Base-by-base conservation (phyloP, 2,329 filamentous ascomycete species). In the Epichloe hybrida region DNA sequence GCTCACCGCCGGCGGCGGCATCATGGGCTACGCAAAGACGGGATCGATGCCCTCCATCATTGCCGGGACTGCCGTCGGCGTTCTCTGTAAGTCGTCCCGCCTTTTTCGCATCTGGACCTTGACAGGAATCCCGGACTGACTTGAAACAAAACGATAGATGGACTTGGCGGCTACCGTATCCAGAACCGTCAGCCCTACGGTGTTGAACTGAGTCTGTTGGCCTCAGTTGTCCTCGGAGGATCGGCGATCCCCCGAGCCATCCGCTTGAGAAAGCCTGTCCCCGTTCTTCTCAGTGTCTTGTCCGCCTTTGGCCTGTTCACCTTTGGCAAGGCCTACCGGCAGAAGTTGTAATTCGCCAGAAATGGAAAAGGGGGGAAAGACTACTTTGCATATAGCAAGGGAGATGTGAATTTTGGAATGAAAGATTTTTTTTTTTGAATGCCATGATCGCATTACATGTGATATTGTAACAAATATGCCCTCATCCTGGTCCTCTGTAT, bases 181-280 rank as follows among this genome's bases (percentile, higher is more conserved):
- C 82, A 84, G 60, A 83, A 81, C 59, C 73, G 77, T 54, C 77
- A 88, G 64, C 66, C 86, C 3, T 95, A 93, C 66, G 93, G 91
- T 55, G 71, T 94, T 58, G 93, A 97, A 69, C 73, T 95, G 42
- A 87, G 85, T n/a, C 76, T 98, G 9, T 74, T 96, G 42, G 93
- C 93, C 4, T 95, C 88, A 0, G 61, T 88, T n/a, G 71, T 97
- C 27, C 77, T 98, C 37, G 91, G 77, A 41, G 89, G 88, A 20
- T 86, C 86, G 41, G 85, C 87, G 2, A 83, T 53, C 93, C 93
- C 93, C 12, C 79, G 93, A 49, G 93, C 89, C 4, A 81, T 98
- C 62, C 87, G 82, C 66, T 78, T 83, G 41, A 75, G 77, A 59
- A 98, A 97, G 77, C 86, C 88, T 0, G 79, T 98, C 49, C 91